Evolutionary conservation across 2,329 filamentous ascomycete species (phyloP), one percentile per base, ranked within the genome.

Genomic region (Colletotrichum sp.): DNA sequence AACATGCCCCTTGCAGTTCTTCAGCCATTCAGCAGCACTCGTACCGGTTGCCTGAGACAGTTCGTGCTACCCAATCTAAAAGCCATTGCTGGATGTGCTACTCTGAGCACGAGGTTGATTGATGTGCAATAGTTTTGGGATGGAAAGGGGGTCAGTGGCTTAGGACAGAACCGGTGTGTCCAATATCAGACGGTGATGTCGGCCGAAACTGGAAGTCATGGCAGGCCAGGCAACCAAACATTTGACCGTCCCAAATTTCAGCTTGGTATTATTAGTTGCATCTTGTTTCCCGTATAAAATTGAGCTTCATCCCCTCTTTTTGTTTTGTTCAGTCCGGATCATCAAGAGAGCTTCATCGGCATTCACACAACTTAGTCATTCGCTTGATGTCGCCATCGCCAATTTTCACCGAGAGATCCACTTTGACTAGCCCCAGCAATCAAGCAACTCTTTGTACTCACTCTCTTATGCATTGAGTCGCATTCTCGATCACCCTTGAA

Each of bases 171-270:
- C 32, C 32, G 25, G 57, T 52, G 63, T 72, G 64, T 68, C 64
- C 69, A 73, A 75, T 65, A 68, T 73, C 73, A 68, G 64, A 75
- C 34, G 73, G 32, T 73, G 70, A 75, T 73, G 73, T 68, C 61
- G 44, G 52, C 64, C 55, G 64, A 72, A 68, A 27, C 52, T 66
- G 63, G 59, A 72, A 55, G 60, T 48, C 32, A 64, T 52, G 25
- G 69, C 57, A 67, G 30, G 25, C 30, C 34, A 34, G 34, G 27
- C 44, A 44, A 28, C 34, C 32, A 59, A 57, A 55, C 39, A 34
- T 68, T 39, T 71, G 8, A 34, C 64, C 71, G 34, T 75, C 70
- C 28, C 16, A 73, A 68, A n/a, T 66, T 15, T 39, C 27, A 36
- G 63, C 39, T 44, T 36, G 34, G 57, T 59, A 13, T 60, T 28